Percentiles rank a stretch among this genome's conserved stretches.
phyloP scores from a whole-genome alignment of 768 basidiomycete genomes.

The Boletus tomentosulus region DNA sequence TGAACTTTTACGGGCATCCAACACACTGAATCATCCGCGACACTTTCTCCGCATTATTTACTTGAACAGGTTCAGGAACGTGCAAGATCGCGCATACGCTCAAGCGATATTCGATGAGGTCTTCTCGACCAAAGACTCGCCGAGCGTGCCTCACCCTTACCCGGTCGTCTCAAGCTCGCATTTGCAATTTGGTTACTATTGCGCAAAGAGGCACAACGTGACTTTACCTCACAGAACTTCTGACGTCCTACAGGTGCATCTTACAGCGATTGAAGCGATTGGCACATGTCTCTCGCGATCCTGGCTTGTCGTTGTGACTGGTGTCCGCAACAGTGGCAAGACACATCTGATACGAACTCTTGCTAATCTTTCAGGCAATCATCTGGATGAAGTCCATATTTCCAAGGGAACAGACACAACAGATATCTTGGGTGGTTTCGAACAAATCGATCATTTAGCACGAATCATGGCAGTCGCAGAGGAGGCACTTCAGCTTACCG shows the following conservation, averaged over 20 bases:
- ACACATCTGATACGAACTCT: slow-evolving; percentile 65
- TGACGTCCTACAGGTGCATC: slow-evolving; percentile 57
- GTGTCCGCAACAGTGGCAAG: slow-evolving; percentile 73
- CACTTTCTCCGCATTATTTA: slow-evolving; percentile 72
- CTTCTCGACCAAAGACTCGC: slow-evolving; percentile 37
- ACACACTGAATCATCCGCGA: slow-evolving; percentile 43
- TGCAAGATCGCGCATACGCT: slow-evolving; percentile 58
- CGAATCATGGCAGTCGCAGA: slow-evolving; percentile 37
- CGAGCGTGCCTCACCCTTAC: slow-evolving; percentile 36
- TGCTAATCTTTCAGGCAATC: slow-evolving; percentile 65
- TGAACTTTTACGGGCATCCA: slow-evolving; percentile 40
- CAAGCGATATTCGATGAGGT: slow-evolving; percentile 49
- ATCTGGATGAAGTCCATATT: slow-evolving; percentile 68
- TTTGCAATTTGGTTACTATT: slow-evolving; percentile 67
- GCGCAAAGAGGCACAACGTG: slow-evolving; percentile 30
- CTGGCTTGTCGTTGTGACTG: slow-evolving; percentile 89
- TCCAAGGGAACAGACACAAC: slow-evolving; percentile 88
- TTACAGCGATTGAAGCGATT: slow-evolving; percentile 69
- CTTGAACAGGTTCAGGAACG: slow-evolving; percentile 78
- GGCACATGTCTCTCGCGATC: slow-evolving; percentile 67
- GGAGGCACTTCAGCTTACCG: slow-evolving; percentile 37
- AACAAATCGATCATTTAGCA: slow-evolving; percentile 70
- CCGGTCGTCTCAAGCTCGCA: slow-evolving; percentile 38
- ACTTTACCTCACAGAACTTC: slow-evolving; percentile 39
- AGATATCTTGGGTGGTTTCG: slow-evolving; percentile 94